Evolutionary conservation across 2,329 filamentous ascomycete genomes (phyloP), one percentile per base, ranked within the genome.

Genomic region (Alternaria alternata): DNA sequence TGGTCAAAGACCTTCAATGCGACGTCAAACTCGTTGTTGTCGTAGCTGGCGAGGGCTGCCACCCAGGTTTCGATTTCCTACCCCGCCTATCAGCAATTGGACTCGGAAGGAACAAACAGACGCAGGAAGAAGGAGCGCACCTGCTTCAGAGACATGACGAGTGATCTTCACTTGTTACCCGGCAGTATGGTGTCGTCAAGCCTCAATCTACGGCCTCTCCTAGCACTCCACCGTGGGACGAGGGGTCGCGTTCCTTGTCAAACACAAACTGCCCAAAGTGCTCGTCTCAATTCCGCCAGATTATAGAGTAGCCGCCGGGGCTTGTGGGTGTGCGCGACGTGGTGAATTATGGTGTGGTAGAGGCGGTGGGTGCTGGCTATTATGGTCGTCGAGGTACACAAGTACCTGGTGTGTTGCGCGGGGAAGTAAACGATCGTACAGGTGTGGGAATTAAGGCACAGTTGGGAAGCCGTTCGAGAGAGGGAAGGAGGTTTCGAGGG

Each of bases 31-130:
- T 99, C 93, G 81, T 97, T 96, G 82, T 94, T 95, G 82, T 99
- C 95, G 83, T 99, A 99, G 77, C 90, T 90, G 71, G 84, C 89
- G 56, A 99, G 88, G 80, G 95, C 95, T 78, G 90, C 85, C 69
- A 98, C 95, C 95, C 95, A 99, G 51, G 93, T 96, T 83, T 98
- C 94, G 80, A 99, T 99, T 91, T 99, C 95, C 94, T 96, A 63
- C 57, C 58, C 59, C 57, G 38, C 56, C 42, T 41, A 60, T 79
- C 59, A 78, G 75, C 62, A 63, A 65, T 67, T 67, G 67, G 20
- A 61, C 24, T 43, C 46, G 53, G 67, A 65, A 60, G 55, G 47
- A 57, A 55, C 61, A 49, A 38, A 8, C 44, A 24, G 28, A 26
- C 28, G 44, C 60, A 56, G 55, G 58, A 53, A 48, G 56, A 63